A percentile compares a stretch with the other conserved stretches of the same genome.
These are phyloP conservation scores for Hypseocharis bilobata DNA, from an alignment of 441 rosid genomes.

Conservation along the genomic window DNA sequence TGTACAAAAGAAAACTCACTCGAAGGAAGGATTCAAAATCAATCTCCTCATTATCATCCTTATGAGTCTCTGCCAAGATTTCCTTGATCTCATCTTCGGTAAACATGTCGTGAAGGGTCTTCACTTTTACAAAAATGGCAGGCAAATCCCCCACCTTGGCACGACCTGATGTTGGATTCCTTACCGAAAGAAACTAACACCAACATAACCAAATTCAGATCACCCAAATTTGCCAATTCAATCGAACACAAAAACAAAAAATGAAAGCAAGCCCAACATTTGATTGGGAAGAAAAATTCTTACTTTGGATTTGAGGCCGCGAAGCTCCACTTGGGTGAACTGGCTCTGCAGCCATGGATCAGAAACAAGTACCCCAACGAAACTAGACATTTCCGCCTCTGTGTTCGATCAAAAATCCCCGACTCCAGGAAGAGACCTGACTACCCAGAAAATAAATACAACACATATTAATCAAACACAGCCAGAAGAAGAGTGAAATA, in stretches of 20 bases:
- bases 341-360: constrained; percentile 98
- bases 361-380: constrained; percentile 80
- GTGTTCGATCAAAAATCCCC: neutral
- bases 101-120: constrained; percentile 50
- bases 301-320: constrained; percentile 84
- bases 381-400: constrained; percentile 58
- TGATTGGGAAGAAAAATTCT: constrained; percentile 3
- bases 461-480: neutral
- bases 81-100: constrained; percentile 59
- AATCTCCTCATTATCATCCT: constrained; percentile 45
- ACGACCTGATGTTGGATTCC: constrained; percentile 38
- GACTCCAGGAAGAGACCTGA: too few species aligned
- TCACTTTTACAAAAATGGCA: constrained; percentile 51
- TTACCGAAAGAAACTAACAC: constrained; percentile 52
- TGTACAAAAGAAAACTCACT: constrained; percentile 35
- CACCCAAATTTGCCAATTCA: constrained; percentile 10
- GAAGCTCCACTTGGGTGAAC: constrained; percentile 95
- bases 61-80: constrained; percentile 40
- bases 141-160: constrained; percentile 64
- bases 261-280: constrained; percentile 6
- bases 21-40: constrained; percentile 84
- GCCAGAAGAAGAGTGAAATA: neutral
- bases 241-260: neutral
- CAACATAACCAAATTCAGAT: constrained; percentile 6
- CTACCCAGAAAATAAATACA: neutral